Percentiles rank a stretch among this genome's conserved stretches.
These are phyloP conservation scores for Betula pendula DNA, from an alignment of 306 rosid species.

Conservation along the genomic window DNA sequence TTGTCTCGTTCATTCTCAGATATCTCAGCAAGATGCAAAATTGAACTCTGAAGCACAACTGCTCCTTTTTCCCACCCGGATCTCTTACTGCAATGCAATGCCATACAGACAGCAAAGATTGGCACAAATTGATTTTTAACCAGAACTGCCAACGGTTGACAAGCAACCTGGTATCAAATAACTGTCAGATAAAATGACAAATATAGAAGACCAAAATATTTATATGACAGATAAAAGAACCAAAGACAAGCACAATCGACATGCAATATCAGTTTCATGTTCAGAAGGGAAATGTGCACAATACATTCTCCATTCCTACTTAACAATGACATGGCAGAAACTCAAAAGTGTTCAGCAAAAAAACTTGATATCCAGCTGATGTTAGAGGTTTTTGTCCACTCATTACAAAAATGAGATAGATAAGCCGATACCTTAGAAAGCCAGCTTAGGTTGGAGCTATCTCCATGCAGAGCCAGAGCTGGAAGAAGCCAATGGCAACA, in stretches of 20 bases:
- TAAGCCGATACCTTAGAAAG: slow-evolving; percentile 57
- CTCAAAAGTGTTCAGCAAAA: slow-evolving; percentile 10
- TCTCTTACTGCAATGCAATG: slow-evolving; percentile 70
- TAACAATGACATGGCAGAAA: slow-evolving; percentile 17
- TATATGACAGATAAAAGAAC: neutral
- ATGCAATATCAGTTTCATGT: neutral
- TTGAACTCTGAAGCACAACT: slow-evolving; percentile 67
- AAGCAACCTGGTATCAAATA: slow-evolving; percentile 60
- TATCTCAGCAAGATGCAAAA: slow-evolving; percentile 69
- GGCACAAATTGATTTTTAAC: slow-evolving; percentile 68
- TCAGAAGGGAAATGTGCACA: neutral
- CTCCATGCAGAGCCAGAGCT: slow-evolving; percentile 67
- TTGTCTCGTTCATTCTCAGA: slow-evolving; percentile 78
- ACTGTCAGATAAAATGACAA: slow-evolving; percentile 31
- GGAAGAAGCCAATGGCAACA: slow-evolving; percentile 96
- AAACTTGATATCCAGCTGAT: neutral
- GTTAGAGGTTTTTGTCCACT: slow-evolving; percentile 24
- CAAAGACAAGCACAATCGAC: neutral
- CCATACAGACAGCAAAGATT: slow-evolving; percentile 76
- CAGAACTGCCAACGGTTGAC: slow-evolving; percentile 63
- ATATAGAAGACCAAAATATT: neutral
- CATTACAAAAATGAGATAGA: slow-evolving; percentile 10
- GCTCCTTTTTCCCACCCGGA: slow-evolving; percentile 67
- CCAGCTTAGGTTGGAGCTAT: slow-evolving; percentile 67
- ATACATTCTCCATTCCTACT: neutral